Evolutionary conservation across 495 filamentous ascomycete species (phyloP).

Genomic region (Pyrenula aspistea): DNA sequence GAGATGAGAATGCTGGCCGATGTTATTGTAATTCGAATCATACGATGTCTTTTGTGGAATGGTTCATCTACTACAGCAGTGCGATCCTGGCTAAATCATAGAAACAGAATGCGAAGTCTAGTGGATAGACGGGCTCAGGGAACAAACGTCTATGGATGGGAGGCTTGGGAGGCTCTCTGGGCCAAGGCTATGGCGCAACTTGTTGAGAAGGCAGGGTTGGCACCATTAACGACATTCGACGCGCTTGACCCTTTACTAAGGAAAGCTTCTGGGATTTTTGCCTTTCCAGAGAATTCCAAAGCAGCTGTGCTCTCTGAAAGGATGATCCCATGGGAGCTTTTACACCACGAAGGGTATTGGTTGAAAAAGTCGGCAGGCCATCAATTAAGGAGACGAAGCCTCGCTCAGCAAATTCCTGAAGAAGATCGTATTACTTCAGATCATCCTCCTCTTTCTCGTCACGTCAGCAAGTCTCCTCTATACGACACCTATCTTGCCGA

Average conservation of each 20-base stretch:
- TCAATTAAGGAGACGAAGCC: conserved; percentile 39
- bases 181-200: conserved; percentile 68
- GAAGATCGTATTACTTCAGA: conserved; percentile 61
- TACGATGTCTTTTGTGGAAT: conserved; percentile 69
- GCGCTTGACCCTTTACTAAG: conserved; percentile 1
- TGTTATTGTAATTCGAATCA: conserved; percentile 59
- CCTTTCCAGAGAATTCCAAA: conserved; percentile 49
- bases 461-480: conserved; percentile 51
- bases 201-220: conserved; percentile 48
- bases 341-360: conserved; percentile 89
- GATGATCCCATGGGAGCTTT: conserved; percentile 61
- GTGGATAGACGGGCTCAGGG: conserved; percentile 74
- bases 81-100: conserved; percentile 64
- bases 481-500: conserved; percentile 85
- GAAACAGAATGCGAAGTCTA: conserved; percentile 55
- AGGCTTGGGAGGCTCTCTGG: conserved; percentile 81
- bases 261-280: conserved; percentile 29
- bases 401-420: conserved; percentile 58
- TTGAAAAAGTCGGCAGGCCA: conserved; percentile 58
- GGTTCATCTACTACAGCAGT: conserved; percentile 63
- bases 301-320: conserved; percentile 47
- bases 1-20: conserved; percentile 75
- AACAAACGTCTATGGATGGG: conserved; percentile 71
- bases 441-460: conserved; percentile 53
- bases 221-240: conserved; percentile 19